These are phyloP conservation scores for Pelargonium nanum DNA, from an alignment of 345 rosid genomes.

Conservation along the genomic window DNA sequence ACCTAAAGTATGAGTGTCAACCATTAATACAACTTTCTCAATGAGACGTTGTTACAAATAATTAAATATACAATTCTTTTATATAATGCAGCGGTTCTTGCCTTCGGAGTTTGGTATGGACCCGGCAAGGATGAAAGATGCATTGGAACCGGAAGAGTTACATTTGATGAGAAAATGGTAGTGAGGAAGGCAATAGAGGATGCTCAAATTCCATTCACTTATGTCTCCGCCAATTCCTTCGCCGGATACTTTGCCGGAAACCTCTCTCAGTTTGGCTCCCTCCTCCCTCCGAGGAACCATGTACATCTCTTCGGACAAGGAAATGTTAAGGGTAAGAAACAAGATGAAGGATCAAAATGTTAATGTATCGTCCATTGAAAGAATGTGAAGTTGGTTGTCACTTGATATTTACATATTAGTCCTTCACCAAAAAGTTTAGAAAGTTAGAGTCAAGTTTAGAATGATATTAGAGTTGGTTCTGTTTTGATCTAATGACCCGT, in stretches of 20 bases:
- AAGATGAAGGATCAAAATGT: no score
- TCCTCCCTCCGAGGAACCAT: conserved; percentile 51
- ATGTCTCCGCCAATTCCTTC: conserved; percentile 53
- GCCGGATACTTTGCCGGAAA: conserved; percentile 68
- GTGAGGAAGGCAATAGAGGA: conserved; percentile 40
- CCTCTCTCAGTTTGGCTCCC: conserved; percentile 49
- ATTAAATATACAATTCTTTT: no score
- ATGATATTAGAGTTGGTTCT: no score
- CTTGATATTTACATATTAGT: neutral
- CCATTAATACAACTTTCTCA: no score
- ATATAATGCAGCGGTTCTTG: conserved; percentile 65
- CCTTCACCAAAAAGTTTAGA: no score
- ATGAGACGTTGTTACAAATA: no score
- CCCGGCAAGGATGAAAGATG: conserved; percentile 58
- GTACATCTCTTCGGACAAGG: conserved; percentile 62
- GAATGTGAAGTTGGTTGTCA: no score
- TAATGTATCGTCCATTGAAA: no score
- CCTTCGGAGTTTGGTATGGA: conserved; percentile 93
- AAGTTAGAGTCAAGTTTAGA: no score
- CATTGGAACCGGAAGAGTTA: conserved; percentile 46
- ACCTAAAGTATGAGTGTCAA: no score
- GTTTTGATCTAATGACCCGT: no score
- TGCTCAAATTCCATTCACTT: conserved; percentile 36
- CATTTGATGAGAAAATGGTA: conserved; percentile 53
- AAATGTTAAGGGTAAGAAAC: conserved; percentile 68